Evolutionary conservation across 768 basidiomycete genomes (phyloP), one percentile per base, ranked within the genome.

Genomic region (Hygrophoropsis aurantiaca): DNA sequence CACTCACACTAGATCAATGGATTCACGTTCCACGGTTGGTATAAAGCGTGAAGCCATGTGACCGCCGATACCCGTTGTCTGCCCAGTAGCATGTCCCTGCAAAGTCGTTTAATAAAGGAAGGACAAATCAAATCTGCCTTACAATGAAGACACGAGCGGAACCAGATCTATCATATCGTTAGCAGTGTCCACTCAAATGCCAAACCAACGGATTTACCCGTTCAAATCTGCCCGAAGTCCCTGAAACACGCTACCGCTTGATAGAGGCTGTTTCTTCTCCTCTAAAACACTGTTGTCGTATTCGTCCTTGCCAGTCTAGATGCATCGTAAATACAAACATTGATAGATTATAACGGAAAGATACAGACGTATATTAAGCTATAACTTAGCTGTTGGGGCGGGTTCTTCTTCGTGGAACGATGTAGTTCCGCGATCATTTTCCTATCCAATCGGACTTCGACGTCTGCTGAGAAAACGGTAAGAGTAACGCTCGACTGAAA

Each of bases 1-100:
- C 19, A n/a, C 83, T 66, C 58, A 90, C 85, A 92, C 85, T 24
- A 94, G 72, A 66, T 91, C 93, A 52, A 94, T 87, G 0, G 87
- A 88, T 68, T 98, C 95, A 51, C 95, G 80, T 64, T 98, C 95
- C 7, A 98, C 94, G 0, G 94, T 97, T 9, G 93, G 90, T 47
- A 98, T 94, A 60, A 97, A 97, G 3, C 94, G 75, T 8, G 89
- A 85, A 0, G 91, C 74, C 57, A 87, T 73, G 48, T 85, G 80
- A 0, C 82, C 82, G 2, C 78, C 80, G 24, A 84, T 69, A 33
- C 95, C 94, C 1, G 94, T 95, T 9, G 93, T 95, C 68, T 98
- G 95, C 4, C 78, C 85, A 3, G 93, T 97, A 13, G 91, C 82
- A 63, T 94, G 92, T 11, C 92, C 91, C 88, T 90, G 42, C 15